Base-by-base conservation (phyloP, 2,329 filamentous ascomycete genomes). In the Xylaria sp. region DNA sequence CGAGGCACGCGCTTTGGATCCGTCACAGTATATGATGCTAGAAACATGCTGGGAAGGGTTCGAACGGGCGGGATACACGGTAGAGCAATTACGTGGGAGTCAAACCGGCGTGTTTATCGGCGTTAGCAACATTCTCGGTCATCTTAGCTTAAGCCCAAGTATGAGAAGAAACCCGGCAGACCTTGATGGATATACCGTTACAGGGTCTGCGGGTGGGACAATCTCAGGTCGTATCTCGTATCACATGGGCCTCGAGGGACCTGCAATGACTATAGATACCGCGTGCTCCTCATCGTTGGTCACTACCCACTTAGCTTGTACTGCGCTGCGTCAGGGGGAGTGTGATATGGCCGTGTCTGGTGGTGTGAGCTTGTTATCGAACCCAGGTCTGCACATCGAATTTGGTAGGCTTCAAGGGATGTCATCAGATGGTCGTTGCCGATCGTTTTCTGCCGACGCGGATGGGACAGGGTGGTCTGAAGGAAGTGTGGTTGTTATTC, bases 231-330 rank as follows among this genome's bases (percentile, higher is more conserved):
- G 75, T 17, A 68, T 76, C 14, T 75, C 74, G 11, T 75, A 75
- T 51, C 62, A 65, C 8, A 55, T 76, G 11, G 74, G 74, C 12
- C 66, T 77, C 2, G 63, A 75, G 59, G 75, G 75, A 39, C 75
- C 75, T 36, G 48, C 74, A n/a, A 67, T 77, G 68, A 75, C 74
- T 0, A 66, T 77, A 60, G 75, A 77, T 62, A 75, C 75, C 21
- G 73, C 73, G 17, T 74, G 72, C 36, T 74, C 72, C 21, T 72
- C 72, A 4, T 74, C 72, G 19, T 61, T 74, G 9, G 71, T 73
- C 12, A 60, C 71, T 1, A 72, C 71, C 17, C 72, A 74, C 51
- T 36, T 73, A 21, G 72, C 72, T 11, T 74, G 72, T 55, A 71
- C 50, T 57, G 70, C 72, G 30, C 57, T 74, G 51, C 70, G 71